Evolutionary conservation across 306 rosid species (phyloP).

Genomic region (Cucurbita maxima): DNA sequence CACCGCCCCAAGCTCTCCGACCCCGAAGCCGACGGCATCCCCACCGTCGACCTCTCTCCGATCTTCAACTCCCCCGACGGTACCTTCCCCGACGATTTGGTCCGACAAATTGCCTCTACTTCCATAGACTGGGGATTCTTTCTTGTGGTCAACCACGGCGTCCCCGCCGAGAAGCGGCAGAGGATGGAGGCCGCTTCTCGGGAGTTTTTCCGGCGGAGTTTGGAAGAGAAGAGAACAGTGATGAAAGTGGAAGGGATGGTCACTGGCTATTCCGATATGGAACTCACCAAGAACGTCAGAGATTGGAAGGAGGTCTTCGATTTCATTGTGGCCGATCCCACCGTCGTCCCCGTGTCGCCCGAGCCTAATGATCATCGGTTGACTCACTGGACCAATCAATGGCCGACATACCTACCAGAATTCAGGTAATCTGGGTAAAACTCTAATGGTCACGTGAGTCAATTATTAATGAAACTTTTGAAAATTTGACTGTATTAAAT

Average conservation of each 20-base stretch:
- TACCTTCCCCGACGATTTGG: conserved; percentile 7
- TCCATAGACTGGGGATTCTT: conserved; percentile 61
- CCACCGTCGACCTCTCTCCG: conserved; percentile 23
- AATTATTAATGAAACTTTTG: too few species aligned
- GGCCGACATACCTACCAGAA: conserved; percentile 35
- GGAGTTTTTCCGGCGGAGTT: conserved; percentile 35
- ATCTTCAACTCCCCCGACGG: neutral
- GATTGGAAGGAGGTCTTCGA: conserved; percentile 77
- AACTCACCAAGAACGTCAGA: conserved; percentile 55
- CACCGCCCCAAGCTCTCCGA: conserved; percentile 40
- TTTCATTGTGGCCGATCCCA: conserved; percentile 23
- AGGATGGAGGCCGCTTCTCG: conserved; percentile 18
- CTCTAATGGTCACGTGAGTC: too few species aligned
- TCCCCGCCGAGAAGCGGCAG: conserved; percentile 18
- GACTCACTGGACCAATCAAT: conserved; percentile 23
- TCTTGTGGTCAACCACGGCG: conserved; percentile 53
- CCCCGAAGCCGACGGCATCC: conserved; percentile 31
- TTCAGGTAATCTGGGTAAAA: conserved; percentile 24
- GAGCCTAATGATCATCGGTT: conserved; percentile 17
- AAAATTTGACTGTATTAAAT: too few species aligned
- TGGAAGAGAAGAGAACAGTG: conserved; percentile 45
- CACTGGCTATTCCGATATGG: conserved; percentile 43
- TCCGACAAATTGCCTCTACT: conserved; percentile 35
- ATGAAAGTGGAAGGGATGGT: conserved; percentile 15
- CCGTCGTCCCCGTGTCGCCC: conserved; percentile 18